phyloP scores from a whole-genome alignment of 2,329 filamentous ascomycete genomes.

The Pseudogymnoascus sp. region DNA sequence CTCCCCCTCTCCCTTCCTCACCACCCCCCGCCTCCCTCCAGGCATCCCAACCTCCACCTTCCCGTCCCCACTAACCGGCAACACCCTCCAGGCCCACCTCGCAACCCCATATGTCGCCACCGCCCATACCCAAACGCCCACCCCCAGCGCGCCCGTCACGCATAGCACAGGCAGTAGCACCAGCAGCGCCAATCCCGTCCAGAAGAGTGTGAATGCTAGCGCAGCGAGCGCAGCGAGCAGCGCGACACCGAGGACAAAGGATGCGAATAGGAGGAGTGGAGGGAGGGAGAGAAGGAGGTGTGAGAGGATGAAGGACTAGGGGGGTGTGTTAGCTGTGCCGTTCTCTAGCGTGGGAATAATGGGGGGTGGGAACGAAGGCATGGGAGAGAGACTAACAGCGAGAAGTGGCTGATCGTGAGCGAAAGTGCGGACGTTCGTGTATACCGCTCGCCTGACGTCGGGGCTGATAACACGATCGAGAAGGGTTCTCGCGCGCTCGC shows the following conservation, averaged over 20 bases:
- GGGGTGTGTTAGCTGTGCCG: conserved; percentile 11
- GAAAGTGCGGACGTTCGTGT: conserved; percentile 46
- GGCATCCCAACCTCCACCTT: conserved; percentile 15
- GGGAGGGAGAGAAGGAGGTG: conserved; percentile 58
- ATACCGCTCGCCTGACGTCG: conserved; percentile 47
- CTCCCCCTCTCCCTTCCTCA: conserved; percentile 15
- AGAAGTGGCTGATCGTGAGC: conserved; percentile 58
- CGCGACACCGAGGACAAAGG: conserved; percentile 55
- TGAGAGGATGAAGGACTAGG: conserved; percentile 56
- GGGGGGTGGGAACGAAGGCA: neutral
- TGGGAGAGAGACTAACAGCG: conserved; percentile 43
- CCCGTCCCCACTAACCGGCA: conserved; percentile 19
- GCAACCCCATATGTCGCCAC: conserved; percentile 48
- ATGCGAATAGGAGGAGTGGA: conserved; percentile 59
- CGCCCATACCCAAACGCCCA: conserved; percentile 60
- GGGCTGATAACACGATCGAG: conserved; percentile 51
- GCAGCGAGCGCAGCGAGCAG: conserved; percentile 50
- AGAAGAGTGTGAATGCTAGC: conserved; percentile 58
- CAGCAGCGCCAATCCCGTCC: conserved; percentile 56
- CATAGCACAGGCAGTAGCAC: conserved; percentile 62
- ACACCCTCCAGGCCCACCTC: conserved; percentile 37
- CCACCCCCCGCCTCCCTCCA: conserved; percentile 18
- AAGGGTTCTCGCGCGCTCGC: conserved; percentile 14
- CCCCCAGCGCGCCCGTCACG: conserved; percentile 52
- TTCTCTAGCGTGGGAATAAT: neutral